Percentiles rank a stretch among this genome's conserved stretches.
Evolutionary conservation across 176 grass and related monocot species (phyloP).

Genomic region (Carex pumila): DNA sequence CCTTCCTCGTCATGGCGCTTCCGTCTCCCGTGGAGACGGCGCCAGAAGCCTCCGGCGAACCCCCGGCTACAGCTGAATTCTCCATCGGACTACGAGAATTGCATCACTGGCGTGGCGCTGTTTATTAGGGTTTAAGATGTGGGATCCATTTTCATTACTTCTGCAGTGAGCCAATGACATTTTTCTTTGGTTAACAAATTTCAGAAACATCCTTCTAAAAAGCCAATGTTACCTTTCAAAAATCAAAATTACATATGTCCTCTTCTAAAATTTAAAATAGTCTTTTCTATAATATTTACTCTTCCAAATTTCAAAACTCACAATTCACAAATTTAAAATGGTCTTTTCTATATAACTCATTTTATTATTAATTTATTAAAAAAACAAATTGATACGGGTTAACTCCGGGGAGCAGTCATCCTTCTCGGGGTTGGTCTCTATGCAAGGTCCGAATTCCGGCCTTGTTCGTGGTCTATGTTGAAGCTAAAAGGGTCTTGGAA

Average conservation of each 20-base stretch:
- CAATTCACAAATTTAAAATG: neutral
- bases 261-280: too few relatives aligned
- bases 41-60: neutral
- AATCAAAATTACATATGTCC: too few relatives aligned
- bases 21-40: neutral
- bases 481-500: too few relatives aligned
- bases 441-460: too few relatives aligned
- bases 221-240: neutral
- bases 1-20: slow-evolving; percentile 29
- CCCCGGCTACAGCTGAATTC: slow-evolving; percentile 4
- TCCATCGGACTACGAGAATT: neutral
- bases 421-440: too few relatives aligned
- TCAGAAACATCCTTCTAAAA: neutral
- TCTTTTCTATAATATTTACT: neutral
- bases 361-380: too few relatives aligned
- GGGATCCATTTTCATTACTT: neutral
- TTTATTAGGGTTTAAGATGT: neutral
- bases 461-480: too few relatives aligned
- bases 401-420: too few relatives aligned
- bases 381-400: too few relatives aligned
- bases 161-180: neutral
- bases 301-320: neutral
- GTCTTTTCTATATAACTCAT: neutral
- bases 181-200: neutral
- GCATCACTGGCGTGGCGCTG: neutral